Percentiles rank a stretch among this genome's conserved stretches.
phyloP scores from a whole-genome alignment of 306 rosid species.

The Dryas octopetala region DNA sequence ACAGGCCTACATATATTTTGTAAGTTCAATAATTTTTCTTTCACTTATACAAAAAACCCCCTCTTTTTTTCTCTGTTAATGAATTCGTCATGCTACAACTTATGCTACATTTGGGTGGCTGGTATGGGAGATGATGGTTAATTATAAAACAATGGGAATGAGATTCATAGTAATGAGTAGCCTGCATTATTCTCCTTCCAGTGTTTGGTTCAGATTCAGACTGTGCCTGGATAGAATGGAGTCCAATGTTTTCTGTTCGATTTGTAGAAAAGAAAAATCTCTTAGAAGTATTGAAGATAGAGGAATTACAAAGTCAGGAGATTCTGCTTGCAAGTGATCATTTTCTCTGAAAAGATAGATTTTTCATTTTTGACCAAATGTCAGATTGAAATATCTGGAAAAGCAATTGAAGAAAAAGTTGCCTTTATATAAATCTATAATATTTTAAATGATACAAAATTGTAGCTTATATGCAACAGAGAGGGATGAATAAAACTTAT shows the following conservation, averaged over 20 bases:
- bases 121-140: background rate
- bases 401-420: background rate
- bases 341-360: background rate
- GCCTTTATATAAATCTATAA: background rate
- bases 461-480: background rate
- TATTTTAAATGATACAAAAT: background rate
- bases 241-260: background rate
- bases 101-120: background rate
- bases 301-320: background rate
- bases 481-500: background rate
- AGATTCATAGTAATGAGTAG: background rate
- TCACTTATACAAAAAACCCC: background rate
- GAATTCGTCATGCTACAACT: background rate
- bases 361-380: background rate
- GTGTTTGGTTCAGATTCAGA: background rate
- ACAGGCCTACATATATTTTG: constrained; percentile 97
- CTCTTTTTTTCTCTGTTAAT: background rate
- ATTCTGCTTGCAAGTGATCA: background rate
- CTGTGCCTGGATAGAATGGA: background rate
- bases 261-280: background rate
- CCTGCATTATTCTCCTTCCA: background rate
- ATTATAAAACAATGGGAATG: background rate
- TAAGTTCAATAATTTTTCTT: constrained; percentile 41
- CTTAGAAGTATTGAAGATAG: background rate
- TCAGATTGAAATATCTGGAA: background rate